Evolutionary conservation across 129 eudicot genomes (phyloP).

Genomic region (Centella asiatica): DNA sequence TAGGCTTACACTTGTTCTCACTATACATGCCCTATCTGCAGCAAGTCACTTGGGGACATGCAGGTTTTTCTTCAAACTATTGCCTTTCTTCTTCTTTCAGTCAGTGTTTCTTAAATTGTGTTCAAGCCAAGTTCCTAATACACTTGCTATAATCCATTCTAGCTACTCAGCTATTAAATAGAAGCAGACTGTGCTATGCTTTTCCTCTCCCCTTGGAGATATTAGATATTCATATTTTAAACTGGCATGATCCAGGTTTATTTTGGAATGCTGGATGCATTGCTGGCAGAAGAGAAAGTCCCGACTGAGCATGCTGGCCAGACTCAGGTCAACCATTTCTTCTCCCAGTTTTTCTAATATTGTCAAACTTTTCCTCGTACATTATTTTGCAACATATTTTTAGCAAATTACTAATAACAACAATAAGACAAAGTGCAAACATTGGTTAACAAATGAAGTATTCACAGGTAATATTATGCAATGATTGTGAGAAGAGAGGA

Average conservation of each 20-base stretch:
- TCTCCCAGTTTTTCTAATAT: constrained; percentile 1
- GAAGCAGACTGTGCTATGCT: not conserved
- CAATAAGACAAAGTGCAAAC: constrained; percentile 13
- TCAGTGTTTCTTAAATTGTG: not conserved
- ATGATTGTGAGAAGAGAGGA: constrained; percentile 88
- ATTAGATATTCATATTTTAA: constrained; percentile 3
- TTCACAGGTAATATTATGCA: constrained; percentile 80
- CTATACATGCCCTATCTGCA: constrained; percentile 88
- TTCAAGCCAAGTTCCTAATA: not conserved
- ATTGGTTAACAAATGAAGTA: constrained; percentile 7
- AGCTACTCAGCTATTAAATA: not conserved
- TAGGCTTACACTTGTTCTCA: constrained; percentile 74
- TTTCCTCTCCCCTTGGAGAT: too few relatives aligned
- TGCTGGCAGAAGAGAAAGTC: constrained; percentile 76
- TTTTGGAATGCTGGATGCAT: constrained; percentile 82
- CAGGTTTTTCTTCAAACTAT: constrained; percentile 31
- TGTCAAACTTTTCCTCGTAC: not conserved
- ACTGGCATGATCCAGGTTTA: constrained; percentile 41
- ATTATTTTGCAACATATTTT: not conserved
- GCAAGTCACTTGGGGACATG: constrained; percentile 97
- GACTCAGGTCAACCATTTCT: constrained; percentile 57
- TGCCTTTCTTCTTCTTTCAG: not conserved
- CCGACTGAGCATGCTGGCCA: constrained; percentile 74
- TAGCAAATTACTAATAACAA: too few relatives aligned
- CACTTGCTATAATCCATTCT: not conserved